Evolutionary conservation across 306 rosid species (phyloP).

Genomic region (Cyclanthera cordifolia): DNA sequence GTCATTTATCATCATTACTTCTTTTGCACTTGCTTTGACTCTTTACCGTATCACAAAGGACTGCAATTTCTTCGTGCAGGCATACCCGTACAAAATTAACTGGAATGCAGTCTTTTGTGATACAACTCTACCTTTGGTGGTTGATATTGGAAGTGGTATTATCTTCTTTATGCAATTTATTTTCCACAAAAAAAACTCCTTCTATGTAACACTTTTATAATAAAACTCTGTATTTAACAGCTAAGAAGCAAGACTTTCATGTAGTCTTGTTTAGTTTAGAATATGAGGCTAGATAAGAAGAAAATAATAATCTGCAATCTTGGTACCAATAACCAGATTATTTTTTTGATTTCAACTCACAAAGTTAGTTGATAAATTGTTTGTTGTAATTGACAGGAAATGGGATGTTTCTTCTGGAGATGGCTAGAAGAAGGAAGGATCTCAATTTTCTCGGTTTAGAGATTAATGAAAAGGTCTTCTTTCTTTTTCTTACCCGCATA

Average conservation of each 20-base stretch:
- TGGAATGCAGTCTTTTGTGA: conserved; percentile 50
- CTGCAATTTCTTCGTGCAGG: conserved; percentile 45
- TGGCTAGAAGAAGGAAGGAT: conserved; percentile 63
- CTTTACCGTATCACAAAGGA: not conserved
- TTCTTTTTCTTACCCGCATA: not conserved
- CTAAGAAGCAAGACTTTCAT: not conserved
- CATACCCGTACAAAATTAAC: conserved; percentile 60
- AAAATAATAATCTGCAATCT: not conserved
- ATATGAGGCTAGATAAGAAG: not conserved
- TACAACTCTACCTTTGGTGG: conserved; percentile 56
- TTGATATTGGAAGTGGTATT: conserved; percentile 93
- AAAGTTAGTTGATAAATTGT: conserved; percentile 12
- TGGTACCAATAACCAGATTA: not conserved
- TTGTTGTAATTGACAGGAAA: conserved; percentile 45
- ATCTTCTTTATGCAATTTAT: not conserved
- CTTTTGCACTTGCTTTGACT: not conserved
- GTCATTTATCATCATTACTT: not conserved
- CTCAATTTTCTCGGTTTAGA: conserved; percentile 84
- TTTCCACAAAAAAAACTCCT: not conserved
- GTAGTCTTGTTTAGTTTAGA: not conserved
- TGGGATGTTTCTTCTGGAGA: conserved; percentile 70
- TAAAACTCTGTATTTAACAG: not conserved
- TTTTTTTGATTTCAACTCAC: not conserved
- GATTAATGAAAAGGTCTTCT: conserved; percentile 69
- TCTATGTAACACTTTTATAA: not conserved